Conservation (phyloP, 2,329 filamentous ascomycete species). For the Juglanconis sp. region DNA sequence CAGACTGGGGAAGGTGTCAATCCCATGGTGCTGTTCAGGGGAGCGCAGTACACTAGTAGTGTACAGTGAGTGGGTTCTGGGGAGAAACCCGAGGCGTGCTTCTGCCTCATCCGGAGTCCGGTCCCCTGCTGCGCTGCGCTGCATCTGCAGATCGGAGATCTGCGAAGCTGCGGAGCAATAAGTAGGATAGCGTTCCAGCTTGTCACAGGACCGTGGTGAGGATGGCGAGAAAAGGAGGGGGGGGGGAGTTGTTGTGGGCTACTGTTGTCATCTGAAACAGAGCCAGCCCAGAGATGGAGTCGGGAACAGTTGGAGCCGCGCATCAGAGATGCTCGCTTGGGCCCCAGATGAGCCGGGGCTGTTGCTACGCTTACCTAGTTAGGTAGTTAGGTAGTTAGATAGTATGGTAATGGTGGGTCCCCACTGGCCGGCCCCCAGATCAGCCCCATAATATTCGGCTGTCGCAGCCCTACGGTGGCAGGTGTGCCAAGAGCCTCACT, state of each 20-base stretch:
- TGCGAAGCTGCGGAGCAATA: too few species aligned
- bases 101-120: background rate
- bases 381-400: too few species aligned
- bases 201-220: constrained; percentile 2
- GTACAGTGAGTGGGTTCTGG: too few species aligned
- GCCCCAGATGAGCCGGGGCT: background rate
- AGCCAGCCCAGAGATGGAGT: constrained; percentile 1
- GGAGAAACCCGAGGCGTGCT: background rate
- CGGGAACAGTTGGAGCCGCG: constrained; percentile 18
- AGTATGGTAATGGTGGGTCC: too few species aligned
- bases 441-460: too few species aligned
- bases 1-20: background rate
- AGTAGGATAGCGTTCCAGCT: constrained; percentile 3
- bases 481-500: too few species aligned
- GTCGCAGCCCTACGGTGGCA: too few species aligned
- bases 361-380: too few species aligned
- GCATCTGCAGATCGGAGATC: background rate
- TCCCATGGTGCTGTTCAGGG: background rate
- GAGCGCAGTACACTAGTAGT: background rate
- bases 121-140: background rate
- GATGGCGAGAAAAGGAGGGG: background rate
- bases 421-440: too few species aligned
- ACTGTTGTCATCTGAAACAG: constrained; percentile 14
- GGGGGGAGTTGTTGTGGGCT: constrained; percentile 2
- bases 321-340: constrained; percentile 13